Conservation (phyloP, 2,329 filamentous ascomycete species). For the Talaromyces funiculosus region DNA sequence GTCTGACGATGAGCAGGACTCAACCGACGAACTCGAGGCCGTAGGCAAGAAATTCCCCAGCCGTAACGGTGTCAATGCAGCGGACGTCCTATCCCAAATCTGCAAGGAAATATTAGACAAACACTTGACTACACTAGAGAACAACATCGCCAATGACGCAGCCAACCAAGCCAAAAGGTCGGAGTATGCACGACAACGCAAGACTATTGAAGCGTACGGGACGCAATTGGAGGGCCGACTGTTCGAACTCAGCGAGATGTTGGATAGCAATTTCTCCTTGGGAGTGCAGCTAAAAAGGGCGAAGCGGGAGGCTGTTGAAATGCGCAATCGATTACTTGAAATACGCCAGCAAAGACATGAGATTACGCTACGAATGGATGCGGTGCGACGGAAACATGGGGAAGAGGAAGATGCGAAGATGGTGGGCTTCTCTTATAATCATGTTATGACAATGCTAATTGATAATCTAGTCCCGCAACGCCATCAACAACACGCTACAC, state of each 20-base stretch:
- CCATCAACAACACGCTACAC: slow-evolving; percentile 40
- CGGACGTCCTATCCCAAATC: slow-evolving; percentile 48
- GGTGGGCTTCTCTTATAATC: slow-evolving; percentile 19
- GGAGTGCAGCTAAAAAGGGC: slow-evolving; percentile 41
- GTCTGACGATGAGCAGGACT: slow-evolving; percentile 18
- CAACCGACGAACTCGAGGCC: slow-evolving; percentile 22
- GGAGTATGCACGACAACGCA: slow-evolving; percentile 41
- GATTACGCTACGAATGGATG: slow-evolving; percentile 47
- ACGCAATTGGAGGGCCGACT: slow-evolving; percentile 45
- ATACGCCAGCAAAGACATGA: slow-evolving; percentile 46
- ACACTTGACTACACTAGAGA: slow-evolving; percentile 39
- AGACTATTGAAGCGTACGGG: slow-evolving; percentile 45
- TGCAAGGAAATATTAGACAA: slow-evolving; percentile 47
- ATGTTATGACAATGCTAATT: background rate
- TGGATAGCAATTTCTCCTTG: slow-evolving; percentile 46
- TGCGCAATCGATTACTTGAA: slow-evolving; percentile 44
- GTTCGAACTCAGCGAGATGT: slow-evolving; percentile 48
- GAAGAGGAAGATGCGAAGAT: slow-evolving; percentile 33
- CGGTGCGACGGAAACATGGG: slow-evolving; percentile 38
- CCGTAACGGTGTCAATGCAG: slow-evolving; percentile 44
- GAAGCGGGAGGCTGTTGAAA: slow-evolving; percentile 40
- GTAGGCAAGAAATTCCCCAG: slow-evolving; percentile 34
- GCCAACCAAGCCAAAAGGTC: slow-evolving; percentile 33
- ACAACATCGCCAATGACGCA: slow-evolving; percentile 34
- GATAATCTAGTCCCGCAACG: slow-evolving; percentile 28